Base-by-base conservation (phyloP, 441 rosid genomes). In the Pelargonium cotyledonis region DNA sequence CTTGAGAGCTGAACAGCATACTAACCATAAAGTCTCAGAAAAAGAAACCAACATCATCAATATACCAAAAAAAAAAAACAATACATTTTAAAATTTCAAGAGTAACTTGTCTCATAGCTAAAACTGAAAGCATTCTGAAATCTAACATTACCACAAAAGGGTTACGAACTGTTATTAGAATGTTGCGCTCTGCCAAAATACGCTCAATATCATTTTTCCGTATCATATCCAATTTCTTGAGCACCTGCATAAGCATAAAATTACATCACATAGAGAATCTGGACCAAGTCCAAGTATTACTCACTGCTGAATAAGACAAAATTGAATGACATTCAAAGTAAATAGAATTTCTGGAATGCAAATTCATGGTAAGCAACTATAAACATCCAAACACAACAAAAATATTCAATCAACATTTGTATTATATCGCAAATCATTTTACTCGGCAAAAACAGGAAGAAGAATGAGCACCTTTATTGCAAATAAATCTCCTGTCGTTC, bases 401-500 rank as follows among this genome's bases (percentile, higher is more conserved):
- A 44, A 44, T 38, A 38, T 38, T 38, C 49, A 44, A 44, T 44
- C 49, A 8, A 11, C 49, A 11, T 8, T 44, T 44, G 31, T 10
- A 67, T 18, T 31, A 15, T 23, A 21, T 31, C 8, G 40, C 61
- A 6, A 12, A 11, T 15, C 8, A 11, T 19, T 18, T 67, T 51
- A 5, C 14, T 31, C 18, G 40, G 19, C 61, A 12, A 21, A 51
- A 41, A 68, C 23, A 31, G 21, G 66, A 69, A 66, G 70, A 63
- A 61, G 35, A 38, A 64, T 63, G 7, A 31, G 66, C 80, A 89
- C 95, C 95, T 91, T 91, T 66, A 91, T 89, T 47, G 97, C 97
- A 87, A 91, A 91, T 69, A 88, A 79, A 81, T 91, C 97, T 63
- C 95, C 91, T 4, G 97, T 91, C 21, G 88, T 84, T 73, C 95